A percentile compares a stretch with the other conserved stretches of the same genome.
These are phyloP conservation scores for Theileria annulata DNA, from an alignment of 169 alveolate genomes.

Conservation along the genomic window DNA sequence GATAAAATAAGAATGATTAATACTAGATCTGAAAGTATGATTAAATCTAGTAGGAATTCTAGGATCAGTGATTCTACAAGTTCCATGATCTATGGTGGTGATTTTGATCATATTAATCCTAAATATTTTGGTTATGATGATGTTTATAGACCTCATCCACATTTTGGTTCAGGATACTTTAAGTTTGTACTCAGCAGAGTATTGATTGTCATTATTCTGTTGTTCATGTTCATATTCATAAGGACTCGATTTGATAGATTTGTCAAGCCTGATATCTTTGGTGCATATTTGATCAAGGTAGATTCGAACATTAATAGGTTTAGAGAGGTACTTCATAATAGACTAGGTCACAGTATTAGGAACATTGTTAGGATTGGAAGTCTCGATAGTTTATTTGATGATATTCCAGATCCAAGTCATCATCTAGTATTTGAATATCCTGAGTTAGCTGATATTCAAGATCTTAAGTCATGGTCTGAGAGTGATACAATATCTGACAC, in stretches of 20 bases:
- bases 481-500: background rate
- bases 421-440: background rate
- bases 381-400: background rate
- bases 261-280: background rate
- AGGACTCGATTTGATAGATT: slow-evolving; percentile 1
- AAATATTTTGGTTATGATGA: background rate
- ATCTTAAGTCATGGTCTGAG: background rate
- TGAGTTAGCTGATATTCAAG: background rate
- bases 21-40: background rate
- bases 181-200: background rate
- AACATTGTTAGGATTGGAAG: background rate
- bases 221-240: slow-evolving; percentile 3
- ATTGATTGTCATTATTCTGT: background rate
- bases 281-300: background rate
- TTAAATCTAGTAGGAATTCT: background rate
- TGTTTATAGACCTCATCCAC: background rate
- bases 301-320: background rate
- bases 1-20: too few relatives aligned
- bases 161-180: background rate
- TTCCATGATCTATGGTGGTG: background rate
- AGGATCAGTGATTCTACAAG: background rate
- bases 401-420: background rate
- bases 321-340: background rate
- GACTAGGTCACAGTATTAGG: background rate
- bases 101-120: background rate